phyloP scores from a whole-genome alignment of 495 filamentous ascomycete species.

The Neurospora sp. region DNA sequence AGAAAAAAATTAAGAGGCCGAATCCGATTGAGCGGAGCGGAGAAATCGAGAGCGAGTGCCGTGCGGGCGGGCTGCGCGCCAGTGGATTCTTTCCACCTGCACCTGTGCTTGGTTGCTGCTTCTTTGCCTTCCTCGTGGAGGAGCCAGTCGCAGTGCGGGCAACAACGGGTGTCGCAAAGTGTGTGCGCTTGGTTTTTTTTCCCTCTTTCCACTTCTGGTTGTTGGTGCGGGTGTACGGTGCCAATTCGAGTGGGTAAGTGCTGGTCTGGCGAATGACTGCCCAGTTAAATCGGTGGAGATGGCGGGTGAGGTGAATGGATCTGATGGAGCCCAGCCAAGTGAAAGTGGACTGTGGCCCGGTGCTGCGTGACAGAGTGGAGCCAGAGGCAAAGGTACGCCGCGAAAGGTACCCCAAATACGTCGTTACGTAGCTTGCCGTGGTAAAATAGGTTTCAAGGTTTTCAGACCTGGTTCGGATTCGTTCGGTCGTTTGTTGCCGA shows the following conservation, averaged over 20 bases:
- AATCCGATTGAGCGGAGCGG: neutral
- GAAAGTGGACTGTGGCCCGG: neutral
- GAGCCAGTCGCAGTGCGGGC: neutral
- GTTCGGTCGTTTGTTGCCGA: neutral
- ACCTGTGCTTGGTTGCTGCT: neutral
- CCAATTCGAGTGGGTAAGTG: neutral
- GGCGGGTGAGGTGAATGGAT: neutral
- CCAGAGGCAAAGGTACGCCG: neutral
- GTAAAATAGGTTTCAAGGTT: neutral
- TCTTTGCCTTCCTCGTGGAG: neutral
- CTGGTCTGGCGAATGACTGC: neutral
- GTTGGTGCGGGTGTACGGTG: neutral
- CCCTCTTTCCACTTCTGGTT: neutral
- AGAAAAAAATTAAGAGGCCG: neutral
- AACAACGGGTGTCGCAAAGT: neutral
- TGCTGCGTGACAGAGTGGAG: neutral
- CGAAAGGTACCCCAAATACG: neutral
- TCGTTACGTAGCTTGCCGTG: neutral
- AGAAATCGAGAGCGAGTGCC: neutral
- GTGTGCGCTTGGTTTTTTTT: neutral
- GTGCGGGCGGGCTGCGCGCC: neutral
- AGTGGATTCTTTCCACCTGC: neutral
- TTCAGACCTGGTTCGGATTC: neutral
- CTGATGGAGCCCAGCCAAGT: neutral
- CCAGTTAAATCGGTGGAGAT: neutral